Evolutionary conservation across 768 basidiomycete species (phyloP).

Genomic region (Gelatoporia subvermispora): DNA sequence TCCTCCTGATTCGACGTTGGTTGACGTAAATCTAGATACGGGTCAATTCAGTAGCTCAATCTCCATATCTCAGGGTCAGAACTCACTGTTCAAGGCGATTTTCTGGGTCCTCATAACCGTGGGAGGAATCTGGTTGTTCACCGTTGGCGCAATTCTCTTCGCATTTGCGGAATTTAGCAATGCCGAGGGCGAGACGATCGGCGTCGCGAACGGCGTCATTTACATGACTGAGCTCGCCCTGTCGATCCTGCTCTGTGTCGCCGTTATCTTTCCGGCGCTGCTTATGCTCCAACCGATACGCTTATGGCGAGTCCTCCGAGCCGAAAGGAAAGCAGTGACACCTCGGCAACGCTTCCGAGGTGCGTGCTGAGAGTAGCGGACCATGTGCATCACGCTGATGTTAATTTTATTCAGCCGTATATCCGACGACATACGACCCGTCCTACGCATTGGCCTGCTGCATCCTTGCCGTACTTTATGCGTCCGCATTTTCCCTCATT

Average conservation of each 20-base stretch:
- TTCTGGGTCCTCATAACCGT: constrained; percentile 55
- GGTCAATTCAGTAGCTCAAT: constrained; percentile 50
- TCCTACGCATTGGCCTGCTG: constrained; percentile 63
- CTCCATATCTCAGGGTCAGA: constrained; percentile 58
- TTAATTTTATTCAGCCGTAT: constrained; percentile 42
- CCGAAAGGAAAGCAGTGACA: constrained; percentile 59
- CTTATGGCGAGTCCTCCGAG: constrained; percentile 50
- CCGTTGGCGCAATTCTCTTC: constrained; percentile 67
- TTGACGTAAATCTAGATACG: constrained; percentile 46
- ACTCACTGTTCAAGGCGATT: constrained; percentile 57
- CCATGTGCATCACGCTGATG: not conserved
- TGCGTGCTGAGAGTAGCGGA: constrained; percentile 29
- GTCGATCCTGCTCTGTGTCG: constrained; percentile 54
- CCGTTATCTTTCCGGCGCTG: constrained; percentile 65
- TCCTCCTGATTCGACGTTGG: too few relatives aligned
- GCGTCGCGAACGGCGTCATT: constrained; percentile 64
- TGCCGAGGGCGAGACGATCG: constrained; percentile 28
- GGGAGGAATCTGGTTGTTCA: constrained; percentile 56
- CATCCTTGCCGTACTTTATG: constrained; percentile 64
- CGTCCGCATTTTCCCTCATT: constrained; percentile 66
- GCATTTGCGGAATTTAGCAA: constrained; percentile 54
- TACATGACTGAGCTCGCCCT: constrained; percentile 64
- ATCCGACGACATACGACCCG: constrained; percentile 67
- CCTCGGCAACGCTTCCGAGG: constrained; percentile 78
- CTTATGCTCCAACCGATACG: constrained; percentile 69